Base-by-base conservation (phyloP, 805 yeast genomes). In the Ogataea ramenticola region DNA sequence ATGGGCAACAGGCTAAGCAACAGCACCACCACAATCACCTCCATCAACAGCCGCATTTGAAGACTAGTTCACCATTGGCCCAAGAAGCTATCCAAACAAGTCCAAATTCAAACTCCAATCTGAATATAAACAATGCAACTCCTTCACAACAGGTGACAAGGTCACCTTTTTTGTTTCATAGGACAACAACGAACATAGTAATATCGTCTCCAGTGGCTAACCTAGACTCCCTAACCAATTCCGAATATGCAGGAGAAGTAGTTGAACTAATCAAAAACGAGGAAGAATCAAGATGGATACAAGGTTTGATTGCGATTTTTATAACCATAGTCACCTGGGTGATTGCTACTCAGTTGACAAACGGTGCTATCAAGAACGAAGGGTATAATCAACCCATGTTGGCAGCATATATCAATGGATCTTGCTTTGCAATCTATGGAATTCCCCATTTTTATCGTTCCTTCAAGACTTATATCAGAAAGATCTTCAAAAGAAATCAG, bases 311-410 rank as follows among this genome's bases (percentile, higher is more conserved):
- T 9, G 57, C 72, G 31, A 58, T 76, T 30, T 53, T 67, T 10
- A 41, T 72, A 4, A 71, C 74, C 1, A 64, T 76, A 9, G 44
- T 60, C 9, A 64, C 75, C 1, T 75, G 80, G 79, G 66, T 76
- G 32, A 43, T 66, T 3, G 76, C 79, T 0, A 60, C 72, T 17
- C 79, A 75, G 48, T 47, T 75, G 48, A 72, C 72, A 38, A 76
- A 74, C 47, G 54, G 62, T 4, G 71, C 74, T n/a, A 57, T 75
- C 46, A 76, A 76, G 46, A 71, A 70, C 26, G 72, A 66, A 21
- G 67, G 65, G 12, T 76, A 68, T 51, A 65, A 61, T 31, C 77
- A 75, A 46, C 81, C 82, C 4, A 56, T 69, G 32, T 59, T 76
- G 49, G 63, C 74, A 40, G 65, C 79, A 0, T 66, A 70, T 35